These are phyloP conservation scores for Aspergillus nanangensis DNA, from an alignment of 495 filamentous ascomycete genomes.

Conservation along the genomic window DNA sequence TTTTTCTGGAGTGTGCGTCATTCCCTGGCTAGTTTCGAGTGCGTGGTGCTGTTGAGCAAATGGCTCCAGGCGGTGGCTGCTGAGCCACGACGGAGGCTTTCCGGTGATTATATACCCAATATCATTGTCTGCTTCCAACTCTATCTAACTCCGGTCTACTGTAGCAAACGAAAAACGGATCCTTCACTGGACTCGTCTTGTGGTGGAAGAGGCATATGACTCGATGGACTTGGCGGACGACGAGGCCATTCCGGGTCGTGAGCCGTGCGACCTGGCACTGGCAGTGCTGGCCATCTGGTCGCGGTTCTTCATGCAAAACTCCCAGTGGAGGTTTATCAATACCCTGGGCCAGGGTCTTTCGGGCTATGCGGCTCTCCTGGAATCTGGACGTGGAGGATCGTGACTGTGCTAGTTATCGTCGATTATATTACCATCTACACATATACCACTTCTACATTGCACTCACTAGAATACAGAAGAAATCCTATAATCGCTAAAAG, in stretches of 20 bases:
- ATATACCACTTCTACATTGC: no score
- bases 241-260: neutral
- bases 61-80: constrained; percentile 20
- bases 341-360: neutral
- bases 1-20: constrained; percentile 38
- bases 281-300: constrained; percentile 4
- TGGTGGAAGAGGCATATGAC: constrained; percentile 4
- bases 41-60: constrained; percentile 27
- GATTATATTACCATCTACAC: no score
- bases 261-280: neutral
- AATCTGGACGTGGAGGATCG: neutral
- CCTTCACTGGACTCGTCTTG: neutral
- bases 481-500: no score
- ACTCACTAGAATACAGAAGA: no score
- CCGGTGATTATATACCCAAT: neutral
- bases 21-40: constrained; percentile 32
- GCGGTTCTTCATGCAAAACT: constrained; percentile 1
- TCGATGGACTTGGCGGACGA: neutral
- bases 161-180: constrained; percentile 3
- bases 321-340: constrained; percentile 4
- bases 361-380: neutral
- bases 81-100: neutral
- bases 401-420: no score
- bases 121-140: neutral
- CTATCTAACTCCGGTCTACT: neutral